Conservation (phyloP, 1,284 basidiomycete species). For the Moesziomyces aphidis region DNA sequence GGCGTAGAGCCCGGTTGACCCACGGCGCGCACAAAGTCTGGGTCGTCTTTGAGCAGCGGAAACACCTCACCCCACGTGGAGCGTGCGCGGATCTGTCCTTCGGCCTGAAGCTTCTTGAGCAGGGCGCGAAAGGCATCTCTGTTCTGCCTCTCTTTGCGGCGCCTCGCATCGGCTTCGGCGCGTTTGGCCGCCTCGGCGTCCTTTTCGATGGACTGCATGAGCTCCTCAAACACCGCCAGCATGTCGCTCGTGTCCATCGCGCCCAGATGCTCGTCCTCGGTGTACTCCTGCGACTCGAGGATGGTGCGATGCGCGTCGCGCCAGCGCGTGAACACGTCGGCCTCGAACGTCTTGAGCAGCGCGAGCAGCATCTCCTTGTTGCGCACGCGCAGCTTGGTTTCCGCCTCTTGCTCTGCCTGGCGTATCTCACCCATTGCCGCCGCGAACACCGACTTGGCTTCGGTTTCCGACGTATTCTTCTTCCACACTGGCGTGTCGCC, state of each 20-base stretch:
- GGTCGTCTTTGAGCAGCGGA: conserved; percentile 79
- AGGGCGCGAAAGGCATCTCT: conserved; percentile 72
- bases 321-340: conserved; percentile 63
- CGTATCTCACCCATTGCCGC: conserved; percentile 42
- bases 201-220: conserved; percentile 57
- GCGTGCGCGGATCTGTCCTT: conserved; percentile 80
- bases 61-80: conserved; percentile 92
- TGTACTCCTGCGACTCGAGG: conserved; percentile 59
- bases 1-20: conserved; percentile 93
- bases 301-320: conserved; percentile 63
- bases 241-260: conserved; percentile 58
- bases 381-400: conserved; percentile 39
- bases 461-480: conserved; percentile 39
- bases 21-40: conserved; percentile 84
- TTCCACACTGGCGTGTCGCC: conserved; percentile 29
- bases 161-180: conserved; percentile 15
- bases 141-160: conserved; percentile 50
- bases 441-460: conserved; percentile 47
- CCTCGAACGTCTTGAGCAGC: conserved; percentile 62
- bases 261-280: conserved; percentile 46
- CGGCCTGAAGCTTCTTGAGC: conserved; percentile 76
- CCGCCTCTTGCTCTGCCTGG: conserved; percentile 41
- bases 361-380: conserved; percentile 60
- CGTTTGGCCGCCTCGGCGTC: conserved; percentile 37
- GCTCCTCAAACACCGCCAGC: conserved; percentile 62